A percentile compares a stretch with the other conserved stretches of the same genome.
These are phyloP conservation scores for Suillus variegatus DNA, from an alignment of 768 basidiomycete species.

Conservation along the genomic window DNA sequence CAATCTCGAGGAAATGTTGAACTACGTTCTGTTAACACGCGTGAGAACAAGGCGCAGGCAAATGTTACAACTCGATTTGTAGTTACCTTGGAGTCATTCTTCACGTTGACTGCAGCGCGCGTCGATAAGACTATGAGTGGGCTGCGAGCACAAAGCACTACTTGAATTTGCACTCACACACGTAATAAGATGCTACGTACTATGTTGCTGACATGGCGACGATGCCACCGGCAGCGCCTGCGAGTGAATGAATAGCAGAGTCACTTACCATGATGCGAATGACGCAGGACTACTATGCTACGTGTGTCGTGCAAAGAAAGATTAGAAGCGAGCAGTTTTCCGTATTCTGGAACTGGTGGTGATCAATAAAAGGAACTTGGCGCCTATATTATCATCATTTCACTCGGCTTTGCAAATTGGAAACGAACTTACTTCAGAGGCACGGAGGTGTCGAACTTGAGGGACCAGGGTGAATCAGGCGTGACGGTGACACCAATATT, in stretches of 20 bases:
- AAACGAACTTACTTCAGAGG: background rate
- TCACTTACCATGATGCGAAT: constrained; percentile 56
- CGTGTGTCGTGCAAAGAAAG: background rate
- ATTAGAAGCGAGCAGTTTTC: background rate
- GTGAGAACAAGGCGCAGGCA: constrained; percentile 6
- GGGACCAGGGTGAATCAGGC: too few species aligned
- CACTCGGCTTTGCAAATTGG: background rate
- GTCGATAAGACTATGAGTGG: constrained; percentile 93
- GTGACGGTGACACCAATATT: background rate
- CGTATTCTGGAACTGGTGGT: background rate
- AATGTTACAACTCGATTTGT: constrained; percentile 4
- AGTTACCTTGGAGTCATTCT: constrained; percentile 70
- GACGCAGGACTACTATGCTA: background rate
- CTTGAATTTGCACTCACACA: background rate
- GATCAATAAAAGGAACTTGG: background rate
- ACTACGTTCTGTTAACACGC: constrained; percentile 51
- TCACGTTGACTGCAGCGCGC: constrained; percentile 87
- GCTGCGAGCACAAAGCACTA: constrained; percentile 38
- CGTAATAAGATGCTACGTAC: constrained; percentile 42
- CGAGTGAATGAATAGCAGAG: constrained; percentile 81
- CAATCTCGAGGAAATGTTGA: constrained; percentile 69
- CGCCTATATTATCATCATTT: background rate
- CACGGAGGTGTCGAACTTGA: background rate
- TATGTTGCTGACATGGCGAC: constrained; percentile 89
- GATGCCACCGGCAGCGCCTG: constrained; percentile 90